A percentile compares a stretch with the other conserved stretches of the same genome.
Evolutionary conservation across 2,329 filamentous ascomycete species (phyloP).

Genomic region (Alternaria sp.): DNA sequence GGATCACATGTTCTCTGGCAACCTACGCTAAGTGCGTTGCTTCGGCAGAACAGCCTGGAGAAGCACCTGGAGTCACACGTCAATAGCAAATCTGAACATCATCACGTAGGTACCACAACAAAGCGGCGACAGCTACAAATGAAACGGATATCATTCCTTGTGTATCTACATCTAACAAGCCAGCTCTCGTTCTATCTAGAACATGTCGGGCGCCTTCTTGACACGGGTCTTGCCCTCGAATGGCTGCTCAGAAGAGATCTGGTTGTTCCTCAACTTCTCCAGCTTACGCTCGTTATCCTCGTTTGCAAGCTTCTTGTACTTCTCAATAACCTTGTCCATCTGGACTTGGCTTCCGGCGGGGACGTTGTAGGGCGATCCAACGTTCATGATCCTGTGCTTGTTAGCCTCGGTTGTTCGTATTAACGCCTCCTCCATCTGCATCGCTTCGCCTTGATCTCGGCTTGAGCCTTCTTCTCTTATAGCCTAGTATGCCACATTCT

Average conservation of each 20-base stretch:
- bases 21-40: no score
- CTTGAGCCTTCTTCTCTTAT: background rate
- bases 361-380: constrained; percentile 70
- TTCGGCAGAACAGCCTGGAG: no score
- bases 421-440: background rate
- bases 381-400: constrained; percentile 66
- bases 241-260: constrained; percentile 48
- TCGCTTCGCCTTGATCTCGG: background rate
- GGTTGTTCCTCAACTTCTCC: constrained; percentile 47
- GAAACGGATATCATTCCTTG: constrained; percentile 32
- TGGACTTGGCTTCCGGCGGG: constrained; percentile 68
- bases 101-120: background rate
- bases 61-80: no score
- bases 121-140: background rate
- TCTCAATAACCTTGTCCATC: constrained; percentile 67
- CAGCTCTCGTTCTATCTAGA: constrained; percentile 9
- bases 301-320: constrained; percentile 68
- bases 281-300: constrained; percentile 67
- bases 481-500: background rate
- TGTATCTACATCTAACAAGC: constrained; percentile 28
- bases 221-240: constrained; percentile 32
- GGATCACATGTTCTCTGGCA: no score
- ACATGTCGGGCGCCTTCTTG: constrained; percentile 32
- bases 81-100: no score
- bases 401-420: constrained; percentile 20